Evolutionary conservation across 2,329 filamentous ascomycete genomes (phyloP).

Genomic region (Ampelomyces quisqualis): DNA sequence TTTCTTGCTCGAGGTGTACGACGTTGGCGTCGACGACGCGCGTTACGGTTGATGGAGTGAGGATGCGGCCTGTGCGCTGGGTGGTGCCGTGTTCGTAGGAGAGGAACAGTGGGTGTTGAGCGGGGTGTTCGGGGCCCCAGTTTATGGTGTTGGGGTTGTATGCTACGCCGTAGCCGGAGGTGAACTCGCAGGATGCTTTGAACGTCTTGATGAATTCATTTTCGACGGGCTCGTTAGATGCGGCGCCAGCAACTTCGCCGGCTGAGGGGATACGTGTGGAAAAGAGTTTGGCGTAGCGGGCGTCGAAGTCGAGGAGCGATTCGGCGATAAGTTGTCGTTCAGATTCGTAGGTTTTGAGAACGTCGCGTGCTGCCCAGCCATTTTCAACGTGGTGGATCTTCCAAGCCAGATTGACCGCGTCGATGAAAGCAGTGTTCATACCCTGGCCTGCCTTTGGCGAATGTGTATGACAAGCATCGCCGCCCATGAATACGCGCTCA

Average conservation of each 20-base stretch:
- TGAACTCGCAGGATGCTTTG: constrained; percentile 90
- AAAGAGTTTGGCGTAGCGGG: constrained; percentile 86
- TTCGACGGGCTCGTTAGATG: constrained; percentile 47
- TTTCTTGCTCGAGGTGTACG: constrained; percentile 85
- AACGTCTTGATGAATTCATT: constrained; percentile 87
- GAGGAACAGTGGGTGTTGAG: constrained; percentile 69
- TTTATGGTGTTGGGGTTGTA: constrained; percentile 83
- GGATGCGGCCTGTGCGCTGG: constrained; percentile 71
- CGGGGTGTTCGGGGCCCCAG: constrained; percentile 73
- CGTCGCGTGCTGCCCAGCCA: constrained; percentile 72
- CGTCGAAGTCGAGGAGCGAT: constrained; percentile 80
- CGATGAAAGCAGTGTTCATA: constrained; percentile 62
- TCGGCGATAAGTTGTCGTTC: constrained; percentile 86
- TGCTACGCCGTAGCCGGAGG: constrained; percentile 84
- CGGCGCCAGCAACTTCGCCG: constrained; percentile 68
- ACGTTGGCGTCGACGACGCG: constrained; percentile 86
- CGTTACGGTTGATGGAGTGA: constrained; percentile 79
- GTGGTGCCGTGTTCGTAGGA: constrained; percentile 56
- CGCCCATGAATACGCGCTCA: constrained; percentile 66
- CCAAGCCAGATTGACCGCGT: constrained; percentile 87
- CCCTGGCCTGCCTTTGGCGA: constrained; percentile 65
- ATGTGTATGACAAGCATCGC: constrained; percentile 65
- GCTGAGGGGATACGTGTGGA: constrained; percentile 74
- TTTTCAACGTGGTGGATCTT: constrained; percentile 90
- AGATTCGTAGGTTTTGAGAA: constrained; percentile 81